Evolutionary conservation across 805 yeast genomes (phyloP), one percentile per base, ranked within the genome.

Genomic region (Candida mattraensis): DNA sequence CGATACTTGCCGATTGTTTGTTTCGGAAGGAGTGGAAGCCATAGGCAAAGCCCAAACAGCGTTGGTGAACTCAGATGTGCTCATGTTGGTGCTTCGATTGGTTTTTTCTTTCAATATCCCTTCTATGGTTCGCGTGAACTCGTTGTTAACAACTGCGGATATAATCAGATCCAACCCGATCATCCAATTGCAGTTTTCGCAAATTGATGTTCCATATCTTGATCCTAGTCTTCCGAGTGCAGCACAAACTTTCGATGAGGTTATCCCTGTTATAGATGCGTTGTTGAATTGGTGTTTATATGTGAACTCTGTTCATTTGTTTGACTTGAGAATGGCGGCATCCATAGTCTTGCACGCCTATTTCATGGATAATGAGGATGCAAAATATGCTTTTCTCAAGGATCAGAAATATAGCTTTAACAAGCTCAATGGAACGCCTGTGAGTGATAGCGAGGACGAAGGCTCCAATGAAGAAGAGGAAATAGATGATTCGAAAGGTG

Each of bases 141-240:
- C 96, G 0, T 66, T 93, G 20, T 63, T 80, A 4, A 78, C 95
- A 0, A 78, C 87, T 2, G 88, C 94, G 2, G 91, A 83, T 44
- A 65, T 89, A 20, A 81, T 93, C 4, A 63, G 80, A 30, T 72
- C 78, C 19, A 87, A 88, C 55, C 60, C 69, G 3, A 74, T 67
- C 2, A 72, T 84, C 21, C 99, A 93, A 58, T 63, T 65, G 10
- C 77, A 77, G 39, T 83, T 91, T 49, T 70, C 87, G 1, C 79
- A 78, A 36, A 80, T 91, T 10, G 98, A 93, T 58, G 96, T 93
- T 6, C 99, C 99, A 0, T 87, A 82, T 54, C 69, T 89, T 37
- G 97, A 87, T 52, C 87, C 96, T 8, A 49, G 56, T 33, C 44
- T 61, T 28, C 66, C 66, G 8, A 16, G 39, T 3, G 12, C 50